Evolutionary conservation across 129 eudicot genomes (phyloP), one percentile per base, ranked within the genome.

Genomic region (Chrysanthemum seticuspe): DNA sequence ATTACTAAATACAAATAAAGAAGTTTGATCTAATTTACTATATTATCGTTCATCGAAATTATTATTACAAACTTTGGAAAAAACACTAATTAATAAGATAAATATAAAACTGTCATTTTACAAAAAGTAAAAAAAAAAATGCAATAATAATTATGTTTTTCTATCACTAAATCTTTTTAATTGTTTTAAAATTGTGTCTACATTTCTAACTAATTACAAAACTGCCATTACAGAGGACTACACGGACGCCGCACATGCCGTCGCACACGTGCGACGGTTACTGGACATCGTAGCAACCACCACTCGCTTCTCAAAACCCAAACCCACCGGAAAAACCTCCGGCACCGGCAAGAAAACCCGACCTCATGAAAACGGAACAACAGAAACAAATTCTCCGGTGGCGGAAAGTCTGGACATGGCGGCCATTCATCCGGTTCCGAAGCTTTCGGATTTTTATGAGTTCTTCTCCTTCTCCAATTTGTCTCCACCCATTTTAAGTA

Each of bases 231-330:
- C 80, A 95, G 99, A 85, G 88, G 96, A 88, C 60, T 95, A 95
- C 85, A 66, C 85, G 21, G 87, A 83, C 9, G 89, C 83, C 82
- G 77, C 88, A 9, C 77, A 86, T 6, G 91, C 90, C 21, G 69
- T 86, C 61, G 77, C 85, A 55, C 99, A 95, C 94, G 99, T 95
- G 88, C 89, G 95, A 77, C 85, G 99, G 84, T 79, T 95, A 31
- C 87, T 90, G 61, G 99, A 95, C 79, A 88, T 95, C 31, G 96
- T 95, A 67, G 99, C 97, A 27, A 81, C 91, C 87, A 86, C 99
- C 8, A 95, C 99, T 10, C 87, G 97, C 56, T 95, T 85, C 87
- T 73, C 84, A 36, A 95, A 91, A 84, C 89, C 91, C 78, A 95
- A 85, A 79, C 55, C 71, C 73, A 87, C 74, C 73, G 89, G 87